These are phyloP conservation scores for Saururus chinensis DNA, from an alignment of 164 flowering plant species.

Conservation along the genomic window DNA sequence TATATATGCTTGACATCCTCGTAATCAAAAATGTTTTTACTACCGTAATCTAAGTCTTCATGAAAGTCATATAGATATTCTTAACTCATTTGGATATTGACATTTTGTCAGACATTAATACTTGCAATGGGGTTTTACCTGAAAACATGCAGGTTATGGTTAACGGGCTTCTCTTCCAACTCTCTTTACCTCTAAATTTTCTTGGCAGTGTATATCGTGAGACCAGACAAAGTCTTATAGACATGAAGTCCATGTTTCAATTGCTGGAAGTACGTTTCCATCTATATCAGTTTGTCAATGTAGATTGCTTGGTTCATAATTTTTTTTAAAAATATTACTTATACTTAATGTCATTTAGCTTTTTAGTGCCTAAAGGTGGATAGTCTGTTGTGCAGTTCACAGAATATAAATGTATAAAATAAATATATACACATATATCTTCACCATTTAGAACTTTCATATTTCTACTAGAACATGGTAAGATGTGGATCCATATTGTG, in stretches of 20 bases:
- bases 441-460: too few species aligned
- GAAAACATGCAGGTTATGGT: slow-evolving; percentile 78
- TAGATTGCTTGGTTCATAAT: background rate
- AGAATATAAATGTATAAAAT: too few species aligned
- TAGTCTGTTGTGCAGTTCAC: too few species aligned
- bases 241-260: slow-evolving; percentile 95
- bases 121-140: slow-evolving; percentile 2
- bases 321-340: too few species aligned
- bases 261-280: slow-evolving; percentile 69
- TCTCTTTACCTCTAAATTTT: slow-evolving; percentile 93
- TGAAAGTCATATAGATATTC: background rate
- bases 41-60: background rate
- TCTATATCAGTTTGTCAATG: background rate
- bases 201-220: slow-evolving; percentile 99
- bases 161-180: slow-evolving; percentile 91
- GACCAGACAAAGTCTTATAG: slow-evolving; percentile 91
- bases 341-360: too few species aligned
- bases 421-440: too few species aligned
- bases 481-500: too few species aligned
- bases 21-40: background rate
- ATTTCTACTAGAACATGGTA: too few species aligned
- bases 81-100: too few species aligned
- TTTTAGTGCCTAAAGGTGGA: too few species aligned
- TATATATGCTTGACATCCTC: background rate
- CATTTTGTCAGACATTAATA: background rate